Base-by-base conservation (phyloP, 352 stramenopile genomes). In the Pythium angustatum region DNA sequence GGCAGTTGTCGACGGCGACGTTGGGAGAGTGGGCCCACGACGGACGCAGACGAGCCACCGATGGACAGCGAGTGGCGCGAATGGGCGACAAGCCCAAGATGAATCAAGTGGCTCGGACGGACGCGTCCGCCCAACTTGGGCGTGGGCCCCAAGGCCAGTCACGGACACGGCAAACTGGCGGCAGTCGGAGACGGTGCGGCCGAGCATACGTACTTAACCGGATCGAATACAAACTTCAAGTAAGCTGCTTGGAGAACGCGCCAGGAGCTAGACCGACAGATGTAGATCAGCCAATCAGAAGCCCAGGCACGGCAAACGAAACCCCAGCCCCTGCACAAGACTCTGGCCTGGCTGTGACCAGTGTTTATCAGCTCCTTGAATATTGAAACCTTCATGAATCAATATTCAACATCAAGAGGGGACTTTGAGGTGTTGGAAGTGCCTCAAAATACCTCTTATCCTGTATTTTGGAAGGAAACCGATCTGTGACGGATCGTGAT, bases 191-290 rank as follows among this genome's bases (percentile, higher is more conserved):
- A 68, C 53, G 31, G 50, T 58, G 53, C 47, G 34, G 62, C 51
- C 31, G 30, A 57, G 48, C 8, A n/a, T 2, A 1, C 63, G 63
- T 28, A 69, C 63, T 64, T 69, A 51, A 24, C 12, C n/a, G 44
- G 47, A 64, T n/a, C 24, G 2, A 50, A 67, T 67, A 72, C 64
- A 66, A 56, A 72, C 44, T 67, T 55, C 64, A 62, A 72, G 51
- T 64, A 54, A 61, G 64, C 47, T 72, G 64, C 64, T 72, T 72
- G 64, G 64, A 36, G 54, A 22, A 11, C 50, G n/a, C 40, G 31
- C 34, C 28, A 41, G 54, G 33, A 27, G 34, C 50, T 36, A 61
- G 31, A 65, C 49, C 56, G 66, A 63, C 51, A 66, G 57, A 54
- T 62, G 33, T n/a, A 2, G 22, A 21, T 0, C 26, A 63, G 57